Conservation (phyloP, 345 rosid genomes). For the Eucalyptus coolabah region DNA sequence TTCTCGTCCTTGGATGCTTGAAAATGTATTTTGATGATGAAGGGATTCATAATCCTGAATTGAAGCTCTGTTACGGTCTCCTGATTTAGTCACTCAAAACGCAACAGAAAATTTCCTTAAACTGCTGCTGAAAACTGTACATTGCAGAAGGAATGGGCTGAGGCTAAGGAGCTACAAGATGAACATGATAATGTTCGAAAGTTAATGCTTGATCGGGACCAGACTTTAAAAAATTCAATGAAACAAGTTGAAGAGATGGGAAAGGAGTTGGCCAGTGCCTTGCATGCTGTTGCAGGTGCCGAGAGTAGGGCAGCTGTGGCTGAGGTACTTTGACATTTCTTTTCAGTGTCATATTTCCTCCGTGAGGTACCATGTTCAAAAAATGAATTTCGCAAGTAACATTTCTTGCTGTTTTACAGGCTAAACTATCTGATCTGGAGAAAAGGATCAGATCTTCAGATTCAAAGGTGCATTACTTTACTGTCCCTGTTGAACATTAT, state of each 20-base stretch:
- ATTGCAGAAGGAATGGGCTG: constrained; percentile 88
- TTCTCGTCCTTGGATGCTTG: background rate
- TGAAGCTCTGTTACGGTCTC: background rate
- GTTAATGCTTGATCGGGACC: constrained; percentile 56
- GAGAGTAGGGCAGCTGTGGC: constrained; percentile 83
- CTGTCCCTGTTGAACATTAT: background rate
- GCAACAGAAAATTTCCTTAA: background rate
- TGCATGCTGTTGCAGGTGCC: constrained; percentile 68
- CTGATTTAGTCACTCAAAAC: background rate
- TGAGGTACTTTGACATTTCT: constrained; percentile 40
- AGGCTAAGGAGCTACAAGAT: constrained; percentile 82
- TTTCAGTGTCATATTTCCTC: background rate
- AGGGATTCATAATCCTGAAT: background rate
- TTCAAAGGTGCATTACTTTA: constrained; percentile 38
- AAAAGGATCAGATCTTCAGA: constrained; percentile 42
- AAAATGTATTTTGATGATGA: background rate
- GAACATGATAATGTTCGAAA: constrained; percentile 60
- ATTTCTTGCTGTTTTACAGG: constrained; percentile 18
- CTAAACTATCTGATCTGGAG: constrained; percentile 65
- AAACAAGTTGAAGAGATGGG: constrained; percentile 84
- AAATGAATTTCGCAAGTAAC: background rate
- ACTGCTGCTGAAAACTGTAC: background rate
- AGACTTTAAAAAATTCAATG: constrained; percentile 57
- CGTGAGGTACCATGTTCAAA: background rate
- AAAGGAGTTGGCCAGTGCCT: constrained; percentile 59